These are phyloP conservation scores for Xylariaceae sp. DNA, from an alignment of 2,329 filamentous ascomycete species.

Conservation along the genomic window DNA sequence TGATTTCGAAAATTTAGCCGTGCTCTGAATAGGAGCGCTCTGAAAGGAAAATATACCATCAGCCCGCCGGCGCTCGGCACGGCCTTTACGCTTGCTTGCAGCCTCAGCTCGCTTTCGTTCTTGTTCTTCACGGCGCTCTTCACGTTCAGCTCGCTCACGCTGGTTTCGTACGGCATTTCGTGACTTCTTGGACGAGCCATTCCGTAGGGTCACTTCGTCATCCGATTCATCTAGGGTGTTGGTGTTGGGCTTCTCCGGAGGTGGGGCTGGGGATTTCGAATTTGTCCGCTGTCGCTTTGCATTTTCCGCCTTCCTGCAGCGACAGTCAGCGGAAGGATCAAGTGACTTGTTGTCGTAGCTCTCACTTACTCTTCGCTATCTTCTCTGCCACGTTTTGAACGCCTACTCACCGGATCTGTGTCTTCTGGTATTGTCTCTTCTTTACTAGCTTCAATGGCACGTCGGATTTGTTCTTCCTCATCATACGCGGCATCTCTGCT, in stretches of 20 bases:
- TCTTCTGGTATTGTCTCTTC: slow-evolving; percentile 59
- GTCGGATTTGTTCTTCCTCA: slow-evolving; percentile 81
- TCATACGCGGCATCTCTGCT: slow-evolving; percentile 93
- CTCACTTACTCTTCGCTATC: slow-evolving; percentile 85
- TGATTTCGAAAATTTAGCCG: slow-evolving; percentile 36
- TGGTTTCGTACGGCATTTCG: slow-evolving; percentile 55
- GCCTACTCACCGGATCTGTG: slow-evolving; percentile 52
- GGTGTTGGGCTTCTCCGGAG: slow-evolving; percentile 43
- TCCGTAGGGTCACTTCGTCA: slow-evolving; percentile 61
- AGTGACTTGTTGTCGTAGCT: slow-evolving; percentile 6
- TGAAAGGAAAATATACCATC: slow-evolving; percentile 55
- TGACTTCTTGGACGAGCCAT: slow-evolving; percentile 53
- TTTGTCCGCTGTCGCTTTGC: slow-evolving; percentile 79
- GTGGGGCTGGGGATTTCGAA: slow-evolving; percentile 64
- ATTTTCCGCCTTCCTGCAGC: slow-evolving; percentile 59
- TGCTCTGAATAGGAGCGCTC: slow-evolving; percentile 15
- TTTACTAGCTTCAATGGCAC: slow-evolving; percentile 93
- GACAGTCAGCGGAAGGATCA: slow-evolving; percentile 24
- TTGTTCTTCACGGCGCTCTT: slow-evolving; percentile 70
- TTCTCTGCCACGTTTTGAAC: slow-evolving; percentile 78
- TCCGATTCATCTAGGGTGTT: slow-evolving; percentile 60
- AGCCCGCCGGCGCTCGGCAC: slow-evolving; percentile 71
- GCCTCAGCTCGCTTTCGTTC: slow-evolving; percentile 70
- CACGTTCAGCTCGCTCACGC: slow-evolving; percentile 59
- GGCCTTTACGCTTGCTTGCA: slow-evolving; percentile 72